Percentiles rank a stretch among this genome's conserved stretches.
phyloP scores from a whole-genome alignment of 2,329 filamentous ascomycete genomes.

The Ambrosiella xylebori region DNA sequence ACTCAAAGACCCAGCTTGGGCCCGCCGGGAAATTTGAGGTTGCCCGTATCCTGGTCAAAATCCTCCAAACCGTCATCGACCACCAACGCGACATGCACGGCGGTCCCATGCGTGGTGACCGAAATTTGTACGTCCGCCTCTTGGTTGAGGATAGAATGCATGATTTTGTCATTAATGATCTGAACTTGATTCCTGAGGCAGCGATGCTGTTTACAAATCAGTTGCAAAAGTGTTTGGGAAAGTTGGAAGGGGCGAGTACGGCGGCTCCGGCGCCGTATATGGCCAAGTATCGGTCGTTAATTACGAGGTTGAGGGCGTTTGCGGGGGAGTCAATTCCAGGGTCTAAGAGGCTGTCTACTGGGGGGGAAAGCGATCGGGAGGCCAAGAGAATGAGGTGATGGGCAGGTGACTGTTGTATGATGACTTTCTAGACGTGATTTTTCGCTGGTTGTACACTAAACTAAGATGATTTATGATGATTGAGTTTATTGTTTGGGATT shows the following conservation, averaged over 20 bases:
- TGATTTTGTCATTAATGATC: slow-evolving; percentile 28
- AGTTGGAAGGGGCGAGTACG: slow-evolving; percentile 19
- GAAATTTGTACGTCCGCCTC: slow-evolving; percentile 32
- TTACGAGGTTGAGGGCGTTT: slow-evolving; percentile 5
- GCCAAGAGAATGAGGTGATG: slow-evolving; percentile 25
- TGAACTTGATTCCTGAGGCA: slow-evolving; percentile 27
- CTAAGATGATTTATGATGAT: too few relatives aligned
- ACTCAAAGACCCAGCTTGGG: neutral
- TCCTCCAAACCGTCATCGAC: slow-evolving; percentile 28
- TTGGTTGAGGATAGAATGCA: slow-evolving; percentile 27
- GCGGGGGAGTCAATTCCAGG: slow-evolving; percentile 15
- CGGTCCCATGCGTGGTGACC: slow-evolving; percentile 18
- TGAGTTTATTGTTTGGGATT: too few relatives aligned
- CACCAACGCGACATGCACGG: slow-evolving; percentile 24
- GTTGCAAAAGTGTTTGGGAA: slow-evolving; percentile 21
- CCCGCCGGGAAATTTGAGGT: slow-evolving; percentile 28
- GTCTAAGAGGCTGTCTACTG: slow-evolving; percentile 19
- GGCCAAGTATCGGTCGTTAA: slow-evolving; percentile 18
- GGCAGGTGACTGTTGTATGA: slow-evolving; percentile 31
- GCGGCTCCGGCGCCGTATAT: slow-evolving; percentile 18
- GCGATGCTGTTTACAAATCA: slow-evolving; percentile 26
- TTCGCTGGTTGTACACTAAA: too few relatives aligned
- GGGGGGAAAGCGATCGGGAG: slow-evolving; percentile 16
- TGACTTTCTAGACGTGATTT: slow-evolving; percentile 27
- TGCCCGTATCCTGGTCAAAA: slow-evolving; percentile 29